Conservation (phyloP, 176 grass and related monocot species). For the Carex myosuroides region DNA sequence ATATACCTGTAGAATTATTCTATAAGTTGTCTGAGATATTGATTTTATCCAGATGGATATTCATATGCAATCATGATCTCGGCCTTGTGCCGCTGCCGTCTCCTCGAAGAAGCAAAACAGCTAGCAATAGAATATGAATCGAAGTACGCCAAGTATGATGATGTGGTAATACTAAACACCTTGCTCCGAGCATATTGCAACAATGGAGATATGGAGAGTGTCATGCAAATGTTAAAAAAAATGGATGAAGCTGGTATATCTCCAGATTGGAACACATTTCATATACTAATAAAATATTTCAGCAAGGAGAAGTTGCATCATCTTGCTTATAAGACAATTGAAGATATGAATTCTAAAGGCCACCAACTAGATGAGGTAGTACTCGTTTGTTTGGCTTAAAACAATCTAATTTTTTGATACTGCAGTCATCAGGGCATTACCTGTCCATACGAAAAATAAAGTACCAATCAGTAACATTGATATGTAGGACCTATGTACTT, state of each 20-base stretch:
- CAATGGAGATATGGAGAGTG: conserved; percentile 74
- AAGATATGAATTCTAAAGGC: conserved; percentile 86
- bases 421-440: neutral
- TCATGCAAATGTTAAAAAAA: conserved; percentile 79
- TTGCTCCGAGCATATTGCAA: conserved; percentile 83
- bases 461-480: conserved; percentile 3
- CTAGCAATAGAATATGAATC: conserved; percentile 87
- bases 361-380: conserved; percentile 87
- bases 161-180: conserved; percentile 93
- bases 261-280: conserved; percentile 88
- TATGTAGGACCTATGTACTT: conserved; percentile 79
- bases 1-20: neutral
- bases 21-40: neutral
- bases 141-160: conserved; percentile 68
- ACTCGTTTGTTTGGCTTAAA: conserved; percentile 5
- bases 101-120: conserved; percentile 64
- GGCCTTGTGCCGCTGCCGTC: conserved; percentile 66
- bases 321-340: conserved; percentile 78
- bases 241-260: conserved; percentile 77
- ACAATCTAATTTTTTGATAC: neutral
- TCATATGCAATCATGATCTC: conserved; percentile 93
- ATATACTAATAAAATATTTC: conserved; percentile 92
- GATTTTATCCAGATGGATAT: conserved; percentile 81
- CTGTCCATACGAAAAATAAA: conserved; percentile 9
- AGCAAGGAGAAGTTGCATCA: conserved; percentile 76